Percentiles rank a stretch among this genome's conserved stretches.
Conservation (phyloP, 2,329 filamentous ascomycete species). For the Claviceps digitariae region DNA sequence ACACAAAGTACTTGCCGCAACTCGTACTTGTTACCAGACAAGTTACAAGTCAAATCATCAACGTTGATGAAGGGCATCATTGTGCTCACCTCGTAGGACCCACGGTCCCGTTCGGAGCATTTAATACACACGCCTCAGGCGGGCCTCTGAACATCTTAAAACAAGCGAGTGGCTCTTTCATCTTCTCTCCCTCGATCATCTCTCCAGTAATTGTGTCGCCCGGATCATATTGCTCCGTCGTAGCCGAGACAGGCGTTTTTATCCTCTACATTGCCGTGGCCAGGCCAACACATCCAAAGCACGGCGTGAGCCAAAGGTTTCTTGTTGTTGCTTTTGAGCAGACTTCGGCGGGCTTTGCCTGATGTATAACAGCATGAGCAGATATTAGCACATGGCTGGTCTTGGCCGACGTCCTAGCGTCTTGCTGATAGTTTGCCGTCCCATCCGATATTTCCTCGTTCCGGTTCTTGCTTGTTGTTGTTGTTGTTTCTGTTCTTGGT, state of each 20-base stretch:
- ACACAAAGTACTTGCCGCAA: neutral
- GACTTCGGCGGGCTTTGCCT: neutral
- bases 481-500: neutral
- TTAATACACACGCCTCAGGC: neutral
- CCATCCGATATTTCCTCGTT: neutral
- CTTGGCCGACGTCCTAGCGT: neutral
- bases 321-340: neutral
- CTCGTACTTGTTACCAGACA: too few species aligned
- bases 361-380: neutral
- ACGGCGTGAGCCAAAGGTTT: neutral
- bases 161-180: neutral
- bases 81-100: neutral
- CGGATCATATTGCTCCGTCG: neutral
- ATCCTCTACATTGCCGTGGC: neutral
- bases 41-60: too few species aligned
- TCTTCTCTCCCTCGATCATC: neutral
- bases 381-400: neutral
- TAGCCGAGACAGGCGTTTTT: neutral
- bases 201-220: neutral
- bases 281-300: neutral
- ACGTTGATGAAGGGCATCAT: neutral
- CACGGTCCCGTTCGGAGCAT: neutral
- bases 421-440: neutral
- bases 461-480: neutral
- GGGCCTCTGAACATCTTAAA: neutral